Percentiles rank a stretch among this genome's conserved stretches.
Evolutionary conservation across 2,329 filamentous ascomycete species (phyloP).

Genomic region (Aspergillus brunneoviolaceus): DNA sequence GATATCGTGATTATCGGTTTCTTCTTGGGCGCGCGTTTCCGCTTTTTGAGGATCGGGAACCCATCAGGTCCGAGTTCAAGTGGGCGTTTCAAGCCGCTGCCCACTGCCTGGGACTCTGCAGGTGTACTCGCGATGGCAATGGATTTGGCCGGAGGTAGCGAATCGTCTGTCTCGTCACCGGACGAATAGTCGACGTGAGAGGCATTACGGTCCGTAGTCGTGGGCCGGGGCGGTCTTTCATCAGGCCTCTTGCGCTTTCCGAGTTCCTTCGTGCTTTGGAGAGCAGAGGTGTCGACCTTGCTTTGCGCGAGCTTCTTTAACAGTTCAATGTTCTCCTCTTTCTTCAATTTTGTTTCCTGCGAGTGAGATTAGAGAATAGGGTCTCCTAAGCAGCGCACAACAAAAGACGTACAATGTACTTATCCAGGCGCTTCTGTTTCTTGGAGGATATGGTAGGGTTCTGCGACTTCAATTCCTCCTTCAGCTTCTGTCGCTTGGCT

Average conservation of each 20-base stretch:
- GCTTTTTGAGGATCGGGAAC: constrained; percentile 76
- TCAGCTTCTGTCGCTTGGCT: constrained; percentile 52
- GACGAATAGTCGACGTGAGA: constrained; percentile 31
- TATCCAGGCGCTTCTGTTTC: constrained; percentile 67
- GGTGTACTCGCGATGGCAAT: constrained; percentile 32
- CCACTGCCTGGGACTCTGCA: constrained; percentile 38
- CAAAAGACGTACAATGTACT: constrained; percentile 58
- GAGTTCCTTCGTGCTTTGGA: constrained; percentile 74
- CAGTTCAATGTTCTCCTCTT: constrained; percentile 84
- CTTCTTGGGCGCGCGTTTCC: constrained; percentile 64
- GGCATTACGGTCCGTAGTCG: constrained; percentile 22
- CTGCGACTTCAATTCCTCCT: constrained; percentile 54
- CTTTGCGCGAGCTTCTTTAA: constrained; percentile 77
- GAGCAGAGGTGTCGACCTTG: constrained; percentile 78
- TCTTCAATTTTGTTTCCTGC: constrained; percentile 83
- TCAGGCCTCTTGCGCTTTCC: constrained; percentile 70
- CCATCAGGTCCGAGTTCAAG: constrained; percentile 77
- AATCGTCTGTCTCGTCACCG: constrained; percentile 36
- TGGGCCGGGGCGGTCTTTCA: constrained; percentile 13
- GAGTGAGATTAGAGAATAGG: constrained; percentile 16
- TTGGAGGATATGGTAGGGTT: constrained; percentile 60
- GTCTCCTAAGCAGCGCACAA: not conserved
- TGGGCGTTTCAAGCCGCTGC: constrained; percentile 82
- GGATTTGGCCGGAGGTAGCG: constrained; percentile 28
- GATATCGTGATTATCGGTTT: constrained; percentile 29